A percentile compares a stretch with the other conserved stretches of the same genome.
phyloP scores from a whole-genome alignment of 2,329 filamentous ascomycete genomes.

The Hypoxylon sp. region DNA sequence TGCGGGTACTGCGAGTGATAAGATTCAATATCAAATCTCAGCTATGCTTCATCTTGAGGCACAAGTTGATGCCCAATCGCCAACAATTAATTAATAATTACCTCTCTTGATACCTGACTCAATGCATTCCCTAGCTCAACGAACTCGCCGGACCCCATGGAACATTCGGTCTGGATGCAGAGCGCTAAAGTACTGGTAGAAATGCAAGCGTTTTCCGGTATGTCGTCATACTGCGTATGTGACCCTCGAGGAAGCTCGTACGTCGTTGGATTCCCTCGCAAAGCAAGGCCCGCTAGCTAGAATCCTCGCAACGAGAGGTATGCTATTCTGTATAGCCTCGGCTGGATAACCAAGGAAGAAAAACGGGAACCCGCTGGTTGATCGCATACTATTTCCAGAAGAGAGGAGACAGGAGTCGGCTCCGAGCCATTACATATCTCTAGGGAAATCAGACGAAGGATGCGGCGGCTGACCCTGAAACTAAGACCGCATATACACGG shows the following conservation, averaged over 20 bases:
- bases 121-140: conserved; percentile 13
- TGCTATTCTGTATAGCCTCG: conserved; percentile 9
- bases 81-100: conserved; percentile 15
- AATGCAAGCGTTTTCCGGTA: neutral
- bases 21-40: conserved; percentile 13
- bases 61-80: conserved; percentile 32
- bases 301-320: neutral
- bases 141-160: conserved; percentile 12
- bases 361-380: conserved; percentile 19
- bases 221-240: conserved; percentile 14
- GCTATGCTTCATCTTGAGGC: conserved; percentile 14
- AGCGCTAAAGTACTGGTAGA: neutral
- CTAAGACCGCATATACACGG: conserved; percentile 15
- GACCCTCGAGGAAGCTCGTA: neutral
- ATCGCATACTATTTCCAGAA: conserved; percentile 8
- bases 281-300: conserved; percentile 4
- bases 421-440: conserved; percentile 9
- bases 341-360: conserved; percentile 7
- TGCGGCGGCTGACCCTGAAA: conserved; percentile 5
- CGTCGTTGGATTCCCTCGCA: conserved; percentile 1
- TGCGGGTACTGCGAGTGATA: neutral
- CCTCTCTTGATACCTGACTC: conserved; percentile 15
- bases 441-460: conserved; percentile 12
- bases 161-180: conserved; percentile 17
- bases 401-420: conserved; percentile 11